Evolutionary conservation across 805 yeast species (phyloP), one percentile per base, ranked within the genome.

Genomic region (Yamadazyma kitorensis): DNA sequence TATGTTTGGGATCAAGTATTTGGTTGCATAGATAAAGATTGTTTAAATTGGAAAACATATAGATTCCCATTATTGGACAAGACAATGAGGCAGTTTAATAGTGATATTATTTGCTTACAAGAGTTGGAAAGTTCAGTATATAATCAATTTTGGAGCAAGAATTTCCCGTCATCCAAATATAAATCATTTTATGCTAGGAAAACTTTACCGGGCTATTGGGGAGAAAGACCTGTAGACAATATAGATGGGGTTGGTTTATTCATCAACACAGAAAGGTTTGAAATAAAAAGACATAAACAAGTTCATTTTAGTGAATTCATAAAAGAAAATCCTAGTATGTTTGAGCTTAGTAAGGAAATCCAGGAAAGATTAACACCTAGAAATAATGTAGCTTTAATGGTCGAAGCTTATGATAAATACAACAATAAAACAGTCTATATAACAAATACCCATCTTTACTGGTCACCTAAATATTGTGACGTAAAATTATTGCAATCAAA

Each of bases 181-280:
- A 73, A 76, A 44, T 87, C 94, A 23, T 58, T 76, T 14, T 88
- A 86, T 65, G 84, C 80, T 60, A 82, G 83, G 35, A 91, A 93
- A 61, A 83, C 94, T 17, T 75, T 98, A 55, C 89, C 96, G 1
- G 82, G 84, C 61, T 87, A 96, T 7, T 84, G 86, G 94, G 66
- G 71, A 42, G 81, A 78, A 40, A 70, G 65, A 40, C 95, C 85
- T 44, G 79, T 89, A 13, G 82, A 82, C 58, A 83, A 82, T 50
- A 98, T 91, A 27, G 98, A 91, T 57, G 98, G 98, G 9, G 91
- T 98, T 70, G 96, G 96, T 13, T 80, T 88, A 1, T 89, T 89
- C 55, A 89, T 73, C 68, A 82, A 77, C 48, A 64, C 74, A 22
- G 60, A 71, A 30, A 78, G 81, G 52, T 86, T 89, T 59, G 72